Conservation (phyloP, 306 rosid species). For the Lathyrus aphaca region DNA sequence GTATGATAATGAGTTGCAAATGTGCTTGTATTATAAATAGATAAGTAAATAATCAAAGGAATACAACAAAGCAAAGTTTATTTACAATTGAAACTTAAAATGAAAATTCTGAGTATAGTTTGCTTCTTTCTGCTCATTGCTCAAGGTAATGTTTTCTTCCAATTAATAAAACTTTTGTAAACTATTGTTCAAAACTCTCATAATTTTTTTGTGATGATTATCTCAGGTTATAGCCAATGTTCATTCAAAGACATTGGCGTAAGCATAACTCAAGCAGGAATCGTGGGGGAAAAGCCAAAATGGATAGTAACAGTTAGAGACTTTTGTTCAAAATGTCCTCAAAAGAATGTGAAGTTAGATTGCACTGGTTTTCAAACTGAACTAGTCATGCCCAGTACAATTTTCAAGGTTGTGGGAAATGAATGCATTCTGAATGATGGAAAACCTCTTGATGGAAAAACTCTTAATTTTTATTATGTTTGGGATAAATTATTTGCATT, state of each 20-base stretch:
- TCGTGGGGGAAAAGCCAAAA: slow-evolving; percentile 35
- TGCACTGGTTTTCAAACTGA: slow-evolving; percentile 44
- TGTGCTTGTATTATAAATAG: too few relatives aligned
- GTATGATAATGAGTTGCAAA: too few relatives aligned
- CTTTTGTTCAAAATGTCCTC: slow-evolving; percentile 39
- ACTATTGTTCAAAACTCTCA: too few relatives aligned
- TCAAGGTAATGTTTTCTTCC: too few relatives aligned
- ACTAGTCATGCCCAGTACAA: slow-evolving; percentile 37
- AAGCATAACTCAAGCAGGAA: slow-evolving; percentile 39
- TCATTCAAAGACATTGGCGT: slow-evolving; percentile 4
- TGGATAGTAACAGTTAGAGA: slow-evolving; percentile 50
- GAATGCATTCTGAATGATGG: slow-evolving; percentile 47
- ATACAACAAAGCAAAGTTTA: too few relatives aligned
- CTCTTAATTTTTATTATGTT: slow-evolving; percentile 38
- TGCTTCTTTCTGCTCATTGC: too few relatives aligned
- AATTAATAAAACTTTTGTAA: too few relatives aligned
- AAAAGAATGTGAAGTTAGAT: slow-evolving; percentile 16
- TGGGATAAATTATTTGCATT: slow-evolving; percentile 11
- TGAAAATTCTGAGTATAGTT: too few relatives aligned
- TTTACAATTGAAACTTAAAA: too few relatives aligned
- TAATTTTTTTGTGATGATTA: too few relatives aligned
- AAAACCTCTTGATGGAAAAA: not conserved
- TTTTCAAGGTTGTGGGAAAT: not conserved
- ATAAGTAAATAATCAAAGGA: too few relatives aligned
- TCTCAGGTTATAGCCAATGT: slow-evolving; percentile 31